Evolutionary conservation across 352 stramenopile genomes (phyloP).

Genomic region (Phytophthora hibernalis): DNA sequence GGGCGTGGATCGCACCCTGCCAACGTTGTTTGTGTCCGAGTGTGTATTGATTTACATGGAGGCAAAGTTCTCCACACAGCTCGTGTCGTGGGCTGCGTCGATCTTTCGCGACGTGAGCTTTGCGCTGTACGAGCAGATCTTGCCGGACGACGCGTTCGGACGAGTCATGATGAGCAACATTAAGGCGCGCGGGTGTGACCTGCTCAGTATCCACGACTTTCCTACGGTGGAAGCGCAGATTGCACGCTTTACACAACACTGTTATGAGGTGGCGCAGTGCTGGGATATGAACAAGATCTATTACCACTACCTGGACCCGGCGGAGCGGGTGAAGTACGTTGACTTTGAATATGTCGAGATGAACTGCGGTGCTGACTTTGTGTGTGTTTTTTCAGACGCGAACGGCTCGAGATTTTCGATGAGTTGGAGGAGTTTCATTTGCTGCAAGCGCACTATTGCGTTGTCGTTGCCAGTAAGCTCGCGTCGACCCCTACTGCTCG

Average conservation of each 20-base stretch:
- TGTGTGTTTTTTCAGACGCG: conserved; percentile 47
- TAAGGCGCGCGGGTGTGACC: conserved; percentile 87
- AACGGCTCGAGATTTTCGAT: conserved; percentile 93
- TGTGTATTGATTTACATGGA: conserved; percentile 94
- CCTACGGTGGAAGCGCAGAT: conserved; percentile 80
- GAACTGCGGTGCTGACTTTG: conserved; percentile 2
- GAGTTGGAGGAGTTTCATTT: conserved; percentile 94
- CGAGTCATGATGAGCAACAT: conserved; percentile 93
- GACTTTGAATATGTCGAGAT: background rate
- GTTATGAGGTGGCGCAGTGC: conserved; percentile 77
- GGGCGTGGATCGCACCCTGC: conserved; percentile 53
- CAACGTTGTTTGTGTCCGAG: conserved; percentile 90
- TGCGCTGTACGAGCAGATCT: conserved; percentile 92
- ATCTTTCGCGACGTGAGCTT: conserved; percentile 85
- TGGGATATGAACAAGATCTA: conserved; percentile 94
- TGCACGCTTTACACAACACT: conserved; percentile 69
- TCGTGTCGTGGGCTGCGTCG: conserved; percentile 72
- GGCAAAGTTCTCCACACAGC: conserved; percentile 71
- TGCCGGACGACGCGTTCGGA: conserved; percentile 90
- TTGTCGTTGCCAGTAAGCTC: conserved; percentile 81
- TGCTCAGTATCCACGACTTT: conserved; percentile 87
- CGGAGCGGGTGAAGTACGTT: conserved; percentile 72
- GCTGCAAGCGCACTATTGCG: conserved; percentile 91
- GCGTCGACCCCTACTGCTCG: conserved; percentile 35
- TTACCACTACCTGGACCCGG: conserved; percentile 83